Base-by-base conservation (phyloP, 257 asterid genomes). In the Euphrasia confusa region DNA sequence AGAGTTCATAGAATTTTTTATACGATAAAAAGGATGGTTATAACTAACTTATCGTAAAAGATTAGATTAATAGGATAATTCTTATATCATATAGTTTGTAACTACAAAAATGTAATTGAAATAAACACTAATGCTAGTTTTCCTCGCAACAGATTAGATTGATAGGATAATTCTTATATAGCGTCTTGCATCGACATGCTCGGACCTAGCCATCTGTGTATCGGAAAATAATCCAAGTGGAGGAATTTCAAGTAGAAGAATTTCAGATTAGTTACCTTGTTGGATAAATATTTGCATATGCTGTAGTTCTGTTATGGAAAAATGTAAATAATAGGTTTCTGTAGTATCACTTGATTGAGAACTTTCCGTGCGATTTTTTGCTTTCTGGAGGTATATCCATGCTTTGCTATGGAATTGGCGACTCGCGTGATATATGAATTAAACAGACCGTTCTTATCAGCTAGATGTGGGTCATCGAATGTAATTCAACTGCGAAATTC, bases 31-130 rank as follows among this genome's bases (percentile, higher is more conserved):
- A 44, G 17, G 8, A 2, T 18, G 13, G 47, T 1, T 28, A 39
- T 13, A 44, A 52, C 69, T 47, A 14, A 59, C 27, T 65, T 55
- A 27, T 64, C 55, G 35, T 18, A 11, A 58, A 53, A 52, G 24
- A 21, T 21, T 21, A 21, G 24, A 21, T 21, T 21, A 21, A 21
- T 21, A 21, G 24, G 24, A 21, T 21, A 21, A 21, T 21, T 21
- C 24, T 21, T 21, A 21, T 21, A 21, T 21, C 24, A 53, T 17
- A 57, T 33, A 42, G 58, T 14, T 7, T 56, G 39, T 18, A 17
- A 17, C 14, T 37, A 27, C 44, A 60, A 65, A 65, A 10, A 15
- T 61, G 56, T 18, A 44, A 67, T 7, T 49, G 33, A 60, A 40
- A 26, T 65, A 47, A 8, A 33, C 11, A 4, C 24, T 55, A 60